Evolutionary conservation across 805 yeast genomes (phyloP), one percentile per base, ranked within the genome.

Genomic region (Saturnispora saitoi): DNA sequence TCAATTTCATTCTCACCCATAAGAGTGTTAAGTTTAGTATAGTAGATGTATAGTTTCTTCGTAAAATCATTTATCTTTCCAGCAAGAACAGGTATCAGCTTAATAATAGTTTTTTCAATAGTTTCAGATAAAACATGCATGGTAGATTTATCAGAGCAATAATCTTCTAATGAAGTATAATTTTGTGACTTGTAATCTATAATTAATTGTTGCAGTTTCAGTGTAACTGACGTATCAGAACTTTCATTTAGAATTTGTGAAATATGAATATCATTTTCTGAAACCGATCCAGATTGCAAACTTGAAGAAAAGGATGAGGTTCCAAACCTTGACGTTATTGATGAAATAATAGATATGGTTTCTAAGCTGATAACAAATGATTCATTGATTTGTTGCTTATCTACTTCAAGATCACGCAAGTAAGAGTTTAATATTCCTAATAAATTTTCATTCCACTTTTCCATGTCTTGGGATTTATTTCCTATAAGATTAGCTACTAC

Each of bases 361-460:
- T 61, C 63, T 32, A 64, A 45, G 2, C 63, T 58, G 20, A 56
- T 54, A 2, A 50, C 31, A 41, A 61, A 61, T n/a, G 59, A 56
- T 7, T 30, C 47, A 29, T 56, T 59, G 34, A 62, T 31, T 8
- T 30, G 48, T 5, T 50, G 28, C 43, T 58, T 54, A 24, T 52
- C 54, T 3, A 26, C 4, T 10, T 22, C 26, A n/a, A 52, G 19
- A 32, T 49, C 48, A 15, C 14, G 17, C 2, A 19, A 17, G 32
- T 42, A 47, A 8, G 41, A 38, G 28, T 45, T 42, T 9, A 47
- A 14, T 4, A 34, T 26, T 9, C 39, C 30, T 1, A 30, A 24
- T 14, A 54, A 24, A 4, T 51, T 44, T 19, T 22, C 31, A 14
- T 47, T 30, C 45, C 47, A 54, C 6, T 24, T 17, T 22, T 32